Base-by-base conservation (phyloP, 1,284 basidiomycete species). In the Ustilago hordei region DNA sequence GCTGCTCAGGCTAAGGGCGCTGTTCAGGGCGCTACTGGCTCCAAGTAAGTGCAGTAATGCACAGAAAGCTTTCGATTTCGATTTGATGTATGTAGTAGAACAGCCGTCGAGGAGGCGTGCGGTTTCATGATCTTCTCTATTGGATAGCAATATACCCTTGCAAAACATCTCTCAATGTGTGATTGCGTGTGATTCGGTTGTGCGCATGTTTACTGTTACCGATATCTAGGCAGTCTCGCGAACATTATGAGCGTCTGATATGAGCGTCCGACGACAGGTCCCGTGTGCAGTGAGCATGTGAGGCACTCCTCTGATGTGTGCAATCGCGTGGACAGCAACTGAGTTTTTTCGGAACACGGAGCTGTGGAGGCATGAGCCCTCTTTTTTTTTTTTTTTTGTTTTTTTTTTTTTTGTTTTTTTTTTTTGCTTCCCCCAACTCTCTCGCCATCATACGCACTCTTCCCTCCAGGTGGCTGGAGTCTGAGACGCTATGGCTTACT, bases 1-100 rank as follows among this genome's bases (percentile, higher is more conserved):
- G 67, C 75, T 50, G 68, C 70, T 17, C 70, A 74, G 64, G 75
- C 75, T 3, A 78, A 78, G 65, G 67, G 71, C 48, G 59, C 75
- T 50, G 68, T 71, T 32, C 55, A 70, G 59, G 62, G 66, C 32
- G 68, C 38, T 34, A 75, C 64, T 41, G 72, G 69, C 53, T 43
- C 68, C 56, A 70, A 78, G 68, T 78, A 66, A 64, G 19, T 4
- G 3, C 9, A 19, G 35, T 38, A 32, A n/a, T 8, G n/a, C 52
- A 31, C 38, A 28, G 34, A 17, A 55, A 19, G 35, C 19, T 23
- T 11, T 23, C 4, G 12, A 13, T 52, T 52, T 23, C 2, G 19
- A 31, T 52, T 5, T 8, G 12, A 52, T 50, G 34, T 35, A 63
- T 60, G 56, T 60, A 64, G 61, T 55, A 45, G n/a, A 36, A 47